Base-by-base conservation (phyloP, 2,329 filamentous ascomycete species). In the Aureobasidium namibiae region DNA sequence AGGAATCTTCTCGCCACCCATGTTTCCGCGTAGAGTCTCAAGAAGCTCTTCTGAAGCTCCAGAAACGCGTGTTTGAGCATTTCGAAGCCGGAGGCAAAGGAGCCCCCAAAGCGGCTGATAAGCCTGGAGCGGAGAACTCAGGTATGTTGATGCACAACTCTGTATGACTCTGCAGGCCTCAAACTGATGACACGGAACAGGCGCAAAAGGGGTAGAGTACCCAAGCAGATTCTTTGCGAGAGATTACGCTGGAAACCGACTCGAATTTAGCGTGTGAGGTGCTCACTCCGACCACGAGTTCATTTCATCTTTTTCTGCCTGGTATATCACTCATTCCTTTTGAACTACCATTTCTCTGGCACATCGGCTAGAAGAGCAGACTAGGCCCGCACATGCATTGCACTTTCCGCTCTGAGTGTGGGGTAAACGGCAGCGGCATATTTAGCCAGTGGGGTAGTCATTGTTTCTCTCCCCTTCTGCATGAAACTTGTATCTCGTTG, bases 141-240 rank as follows among this genome's bases (percentile, higher is more conserved):
- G 74, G 74, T 76, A 50, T 56, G 69, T 66, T 14, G 10, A 31
- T 7, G 10, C 13, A 10, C 16, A 13, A 18, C 10, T 21, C 36
- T 23, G 23, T 33, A 8, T 56, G 21, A 23, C 52, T 29, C 5
- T 24, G 2, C 1, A 3, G 16, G 2, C 6, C 7, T 36, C 23
- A 13, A 23, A 24, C 48, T 52, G 21, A 52, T 11, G 1, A 9
- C 13, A 29, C 13, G 13, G 4, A 18, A 41, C 26, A 79, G 78
- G 81, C 2, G 70, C 74, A 0, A 73, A 81, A 65, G 82, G 81
- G 0, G 77, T 78, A 1, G 83, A 86, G 67, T 85, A 84, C 65
- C 83, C 83, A 0, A 74, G 71, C 36, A 74, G 84, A 14, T 87
- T 87, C 68, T 87, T 87, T 68, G 82, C 81, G 0, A 76, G 73